Evolutionary conservation across 2,329 filamentous ascomycete species (phyloP), one percentile per base, ranked within the genome.

Genomic region (Chaetomiaceae sp.): DNA sequence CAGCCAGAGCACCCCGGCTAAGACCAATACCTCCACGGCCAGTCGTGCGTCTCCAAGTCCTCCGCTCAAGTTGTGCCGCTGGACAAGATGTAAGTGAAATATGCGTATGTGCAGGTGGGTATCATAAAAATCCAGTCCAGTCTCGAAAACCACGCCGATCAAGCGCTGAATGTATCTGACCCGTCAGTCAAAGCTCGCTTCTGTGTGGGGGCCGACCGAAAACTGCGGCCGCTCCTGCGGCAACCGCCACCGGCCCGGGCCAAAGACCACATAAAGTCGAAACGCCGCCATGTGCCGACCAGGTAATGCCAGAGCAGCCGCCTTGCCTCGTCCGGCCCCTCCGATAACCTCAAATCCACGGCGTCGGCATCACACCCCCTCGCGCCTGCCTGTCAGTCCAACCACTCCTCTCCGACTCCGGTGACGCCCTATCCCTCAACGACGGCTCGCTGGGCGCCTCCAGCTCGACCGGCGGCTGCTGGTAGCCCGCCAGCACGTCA

Each of bases 351-450:
- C 27, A 60, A 33, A 59, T 51, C 59, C 56, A 59, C 11, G 54
- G 48, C 38, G 33, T 57, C 38, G 55, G 46, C 55, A 39, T 40
- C 1, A 45, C 47, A 17, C 22, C 51, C 3, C 52, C 55, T 6
- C 54, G 44, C 17, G 34, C 45, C 49, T 57, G 56, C 47, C 48
- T 53, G 3, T 49, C 53, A 6, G 55, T 61, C 59, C 60, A 61
- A n/a, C 40, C 57, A 8, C 51, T 61, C 25, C 36, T 54, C 33
- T 44, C 45, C 17, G 53, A 55, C 29, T 51, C 55, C 5, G 56
- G 53, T 27, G 51, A 51, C 15, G 55, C 47, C 11, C 48, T 34
- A 15, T 54, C 54, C 49, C 55, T 46, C 36, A 55, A 25, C 40
- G 56, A 57, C 17, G 27, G 33, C 17, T 29, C 44, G 22, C 33